These are phyloP conservation scores for Sonneratia caseolaris DNA, from an alignment of 345 rosid genomes.

Conservation along the genomic window DNA sequence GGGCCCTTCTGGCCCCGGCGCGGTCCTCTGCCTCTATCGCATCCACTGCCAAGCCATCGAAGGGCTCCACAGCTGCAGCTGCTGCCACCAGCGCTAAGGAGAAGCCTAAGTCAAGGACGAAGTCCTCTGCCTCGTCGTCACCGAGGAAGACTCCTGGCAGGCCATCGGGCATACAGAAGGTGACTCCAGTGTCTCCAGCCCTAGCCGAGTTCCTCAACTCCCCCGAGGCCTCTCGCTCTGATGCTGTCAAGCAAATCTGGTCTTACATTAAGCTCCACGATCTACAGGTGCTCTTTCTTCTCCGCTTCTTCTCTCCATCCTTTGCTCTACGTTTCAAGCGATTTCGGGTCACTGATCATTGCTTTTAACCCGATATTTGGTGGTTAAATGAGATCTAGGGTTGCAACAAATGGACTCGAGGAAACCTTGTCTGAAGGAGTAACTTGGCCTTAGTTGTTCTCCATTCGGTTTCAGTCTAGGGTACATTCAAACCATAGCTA, in stretches of 20 bases:
- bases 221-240: conserved; percentile 50
- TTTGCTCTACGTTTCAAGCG: background rate
- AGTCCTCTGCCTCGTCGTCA: background rate
- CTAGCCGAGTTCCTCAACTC: conserved; percentile 54
- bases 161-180: conserved; percentile 42
- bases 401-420: background rate
- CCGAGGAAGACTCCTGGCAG: conserved; percentile 5
- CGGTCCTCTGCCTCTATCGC: conserved; percentile 15
- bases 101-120: conserved; percentile 13
- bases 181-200: conserved; percentile 52
- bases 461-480: background rate
- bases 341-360: background rate
- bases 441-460: background rate
- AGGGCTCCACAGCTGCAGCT: conserved; percentile 16
- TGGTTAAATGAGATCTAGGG: background rate
- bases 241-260: conserved; percentile 73
- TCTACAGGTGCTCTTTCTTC: conserved; percentile 51
- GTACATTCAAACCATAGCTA: background rate
- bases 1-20: conserved; percentile 49
- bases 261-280: conserved; percentile 53
- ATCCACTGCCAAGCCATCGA: conserved; percentile 13
- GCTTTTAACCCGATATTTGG: background rate
- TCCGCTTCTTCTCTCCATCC: background rate
- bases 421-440: background rate
- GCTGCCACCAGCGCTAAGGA: conserved; percentile 18